Evolutionary conservation across 2,329 filamentous ascomycete genomes (phyloP), one percentile per base, ranked within the genome.

Genomic region (Bipolaris bicolor): DNA sequence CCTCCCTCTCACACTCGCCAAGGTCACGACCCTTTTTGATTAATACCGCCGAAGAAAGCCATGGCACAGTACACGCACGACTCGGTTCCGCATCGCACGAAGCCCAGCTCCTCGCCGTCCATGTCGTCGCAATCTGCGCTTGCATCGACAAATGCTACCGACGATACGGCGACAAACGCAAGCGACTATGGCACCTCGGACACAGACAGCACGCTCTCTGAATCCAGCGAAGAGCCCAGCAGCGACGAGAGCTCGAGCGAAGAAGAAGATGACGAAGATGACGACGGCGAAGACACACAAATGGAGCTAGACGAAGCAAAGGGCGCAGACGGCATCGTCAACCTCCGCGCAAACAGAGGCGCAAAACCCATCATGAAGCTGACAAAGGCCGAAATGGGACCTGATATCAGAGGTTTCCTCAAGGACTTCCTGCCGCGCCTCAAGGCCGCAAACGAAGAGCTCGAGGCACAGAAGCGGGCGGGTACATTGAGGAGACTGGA

Each of bases 351-450:
- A 9, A 69, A 73, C 20, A 58, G 67, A 52, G 71, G 70, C 3
- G 57, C 67, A 52, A 76, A 74, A 53, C 74, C 74, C 1, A 57
- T 55, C 24, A 74, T 75, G 59, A 76, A 66, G 55, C 44, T 74
- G 9, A 51, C 61, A 20, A 49, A 64, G 11, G 57, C 67, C 1
- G 71, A 72, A 13, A 40, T 69, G 9, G 69, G 65, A 1, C 63
- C 69, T 5, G 71, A 76, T 26, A 68, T 77, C 40, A 65, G 69
- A 5, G 59, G 61, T 3, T 75, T 77, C 31, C 68, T 81, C 43
- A 75, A 77, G 33, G 66, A 72, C 18, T 80, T 81, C 54, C 64
- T 81, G 29, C 79, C 79, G 5, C 66, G 77, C 39, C 57, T 82
- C 29, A 74, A 74, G 52, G 77, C 76, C 18, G 78, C 79, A 9